Conservation (phyloP, 2,329 filamentous ascomycete genomes). For the Trichoderma brevicompactum region DNA sequence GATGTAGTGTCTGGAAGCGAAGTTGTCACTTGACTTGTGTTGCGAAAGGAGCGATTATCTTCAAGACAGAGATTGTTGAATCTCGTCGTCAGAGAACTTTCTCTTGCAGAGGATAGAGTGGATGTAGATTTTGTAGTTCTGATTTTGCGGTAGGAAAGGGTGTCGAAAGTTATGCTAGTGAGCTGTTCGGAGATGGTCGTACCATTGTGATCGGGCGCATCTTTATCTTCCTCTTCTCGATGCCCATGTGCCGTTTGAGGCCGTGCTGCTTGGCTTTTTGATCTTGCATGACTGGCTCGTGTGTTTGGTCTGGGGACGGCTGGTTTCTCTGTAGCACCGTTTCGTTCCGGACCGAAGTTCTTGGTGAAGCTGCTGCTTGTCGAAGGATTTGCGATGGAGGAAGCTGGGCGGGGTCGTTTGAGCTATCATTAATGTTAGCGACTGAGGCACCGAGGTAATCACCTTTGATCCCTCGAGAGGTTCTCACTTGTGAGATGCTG, state of each 20-base stretch:
- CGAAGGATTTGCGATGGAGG: conserved; percentile 38
- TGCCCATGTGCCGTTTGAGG: conserved; percentile 49
- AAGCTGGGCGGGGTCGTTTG: conserved; percentile 48
- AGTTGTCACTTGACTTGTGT: conserved; percentile 55
- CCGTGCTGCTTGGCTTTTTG: conserved; percentile 45
- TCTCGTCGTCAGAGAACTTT: conserved; percentile 49
- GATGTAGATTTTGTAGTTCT: conserved; percentile 38
- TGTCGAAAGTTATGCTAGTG: conserved; percentile 27
- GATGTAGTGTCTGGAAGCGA: conserved; percentile 28
- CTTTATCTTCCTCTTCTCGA: conserved; percentile 46
- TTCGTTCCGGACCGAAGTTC: conserved; percentile 61
- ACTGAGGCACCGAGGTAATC: not conserved
- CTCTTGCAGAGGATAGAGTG: conserved; percentile 43
- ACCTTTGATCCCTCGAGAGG: too few relatives aligned
- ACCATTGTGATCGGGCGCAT: conserved; percentile 45
- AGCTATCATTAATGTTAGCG: conserved; percentile 35
- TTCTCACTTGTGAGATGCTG: conserved; percentile 40
- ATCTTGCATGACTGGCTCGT: conserved; percentile 53
- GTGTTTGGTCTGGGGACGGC: conserved; percentile 55
- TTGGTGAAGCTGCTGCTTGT: conserved; percentile 58
- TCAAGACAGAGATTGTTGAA: conserved; percentile 49
- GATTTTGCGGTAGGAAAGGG: conserved; percentile 36
- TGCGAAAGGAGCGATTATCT: conserved; percentile 36
- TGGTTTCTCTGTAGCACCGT: conserved; percentile 52
- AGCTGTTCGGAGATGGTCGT: conserved; percentile 35